Conservation (phyloP, 768 basidiomycete genomes). For the Boletus edulis region DNA sequence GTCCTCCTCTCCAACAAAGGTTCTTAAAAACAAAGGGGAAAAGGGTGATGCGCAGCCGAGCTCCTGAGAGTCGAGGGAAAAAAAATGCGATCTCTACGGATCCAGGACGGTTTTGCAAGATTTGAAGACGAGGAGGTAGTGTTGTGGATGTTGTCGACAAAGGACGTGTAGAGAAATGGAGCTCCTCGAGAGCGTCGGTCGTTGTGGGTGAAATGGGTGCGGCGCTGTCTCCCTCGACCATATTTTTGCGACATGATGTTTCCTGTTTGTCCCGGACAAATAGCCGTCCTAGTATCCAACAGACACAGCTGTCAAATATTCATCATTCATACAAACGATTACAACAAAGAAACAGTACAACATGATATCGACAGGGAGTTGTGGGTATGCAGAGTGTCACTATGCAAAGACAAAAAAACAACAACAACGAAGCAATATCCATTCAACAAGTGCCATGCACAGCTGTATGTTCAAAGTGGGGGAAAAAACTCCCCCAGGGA, state of each 20-base stretch:
- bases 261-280: conserved; percentile 34
- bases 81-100: conserved; percentile 56
- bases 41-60: background rate
- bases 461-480: conserved; percentile 67
- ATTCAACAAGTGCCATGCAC: conserved; percentile 36
- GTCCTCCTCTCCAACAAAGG: background rate
- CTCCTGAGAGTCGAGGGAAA: background rate
- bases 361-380: conserved; percentile 4
- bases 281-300: conserved; percentile 11
- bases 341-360: too few species aligned
- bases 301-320: too few species aligned
- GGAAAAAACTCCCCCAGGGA: conserved; percentile 66
- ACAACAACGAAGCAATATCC: conserved; percentile 2
- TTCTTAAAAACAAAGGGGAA: background rate
- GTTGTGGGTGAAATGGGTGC: conserved; percentile 27
- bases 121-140: conserved; percentile 47
- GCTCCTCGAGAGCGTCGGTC: conserved; percentile 14
- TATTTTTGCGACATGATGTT: conserved; percentile 38
- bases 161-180: background rate
- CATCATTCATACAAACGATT: too few species aligned
- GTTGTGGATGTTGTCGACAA: background rate
- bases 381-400: conserved; percentile 15
- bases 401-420: conserved; percentile 5
- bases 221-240: conserved; percentile 20
- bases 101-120: conserved; percentile 59